Conservation (phyloP, 805 yeast species). For the Cyberlindnera japonica region DNA sequence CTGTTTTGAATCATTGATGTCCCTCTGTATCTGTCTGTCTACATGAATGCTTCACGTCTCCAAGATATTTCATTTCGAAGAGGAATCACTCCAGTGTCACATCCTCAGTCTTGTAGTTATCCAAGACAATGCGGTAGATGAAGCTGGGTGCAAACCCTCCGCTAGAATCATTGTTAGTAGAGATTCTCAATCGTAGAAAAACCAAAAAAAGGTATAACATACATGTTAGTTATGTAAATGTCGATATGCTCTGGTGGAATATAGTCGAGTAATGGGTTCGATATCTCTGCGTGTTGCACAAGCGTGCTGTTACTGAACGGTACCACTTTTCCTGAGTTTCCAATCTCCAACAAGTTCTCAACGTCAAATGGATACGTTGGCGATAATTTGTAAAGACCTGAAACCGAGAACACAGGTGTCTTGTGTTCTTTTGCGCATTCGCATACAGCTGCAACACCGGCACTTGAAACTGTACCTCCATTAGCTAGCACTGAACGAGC, state of each 20-base stretch:
- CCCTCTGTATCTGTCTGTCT: too few relatives aligned
- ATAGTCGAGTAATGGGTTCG: slow-evolving; percentile 88
- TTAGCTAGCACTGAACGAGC: slow-evolving; percentile 91
- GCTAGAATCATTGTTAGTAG: slow-evolving; percentile 21
- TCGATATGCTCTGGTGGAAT: slow-evolving; percentile 93
- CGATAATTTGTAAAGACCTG: slow-evolving; percentile 89
- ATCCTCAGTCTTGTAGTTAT: slow-evolving; percentile 87
- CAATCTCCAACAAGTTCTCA: slow-evolving; percentile 85
- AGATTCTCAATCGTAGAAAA: slow-evolving; percentile 2
- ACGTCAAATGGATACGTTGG: slow-evolving; percentile 83
- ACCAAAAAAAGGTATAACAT: slow-evolving; percentile 24
- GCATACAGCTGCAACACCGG: slow-evolving; percentile 91
- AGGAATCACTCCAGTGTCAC: slow-evolving; percentile 46
- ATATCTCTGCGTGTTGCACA: slow-evolving; percentile 70
- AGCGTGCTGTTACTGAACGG: slow-evolving; percentile 67
- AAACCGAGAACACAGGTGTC: slow-evolving; percentile 95
- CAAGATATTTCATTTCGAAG: not conserved
- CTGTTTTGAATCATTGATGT: too few relatives aligned
- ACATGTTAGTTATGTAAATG: slow-evolving; percentile 85
- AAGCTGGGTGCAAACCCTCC: slow-evolving; percentile 98
- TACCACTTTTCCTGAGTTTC: slow-evolving; percentile 86
- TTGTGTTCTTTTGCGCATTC: slow-evolving; percentile 93
- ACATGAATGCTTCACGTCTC: too few relatives aligned
- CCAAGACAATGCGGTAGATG: slow-evolving; percentile 91
- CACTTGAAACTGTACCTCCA: slow-evolving; percentile 87